Percentiles rank a stretch among this genome's conserved stretches.
Conservation (phyloP, 2,329 filamentous ascomycete species). For the Exophiala xenobiotica region DNA sequence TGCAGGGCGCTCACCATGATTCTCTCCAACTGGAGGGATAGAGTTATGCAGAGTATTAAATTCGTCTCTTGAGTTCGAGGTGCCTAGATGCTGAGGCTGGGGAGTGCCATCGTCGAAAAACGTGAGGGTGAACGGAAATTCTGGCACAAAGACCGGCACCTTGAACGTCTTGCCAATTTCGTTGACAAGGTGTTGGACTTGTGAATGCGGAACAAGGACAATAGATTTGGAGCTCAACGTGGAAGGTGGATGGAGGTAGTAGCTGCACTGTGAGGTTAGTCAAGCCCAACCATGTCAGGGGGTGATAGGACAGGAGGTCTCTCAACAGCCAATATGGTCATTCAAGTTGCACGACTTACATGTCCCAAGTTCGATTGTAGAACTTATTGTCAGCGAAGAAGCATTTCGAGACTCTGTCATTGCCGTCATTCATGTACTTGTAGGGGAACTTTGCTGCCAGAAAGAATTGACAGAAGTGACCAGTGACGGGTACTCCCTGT, state of each 20-base stretch:
- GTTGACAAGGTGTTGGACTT: conserved; percentile 64
- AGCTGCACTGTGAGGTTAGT: conserved; percentile 48
- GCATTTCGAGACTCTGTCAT: conserved; percentile 36
- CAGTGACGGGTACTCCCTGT: conserved; percentile 22
- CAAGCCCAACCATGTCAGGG: not conserved
- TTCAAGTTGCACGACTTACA: conserved; percentile 63
- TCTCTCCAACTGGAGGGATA: conserved; percentile 35
- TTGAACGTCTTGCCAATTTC: conserved; percentile 62
- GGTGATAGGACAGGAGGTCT: too few species aligned
- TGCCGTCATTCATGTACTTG: conserved; percentile 39
- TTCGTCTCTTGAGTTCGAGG: conserved; percentile 49
- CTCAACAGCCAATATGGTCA: too few species aligned
- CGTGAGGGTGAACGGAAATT: conserved; percentile 58
- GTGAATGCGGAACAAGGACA: conserved; percentile 65
- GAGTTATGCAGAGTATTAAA: conserved; percentile 38
- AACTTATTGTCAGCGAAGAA: conserved; percentile 47
- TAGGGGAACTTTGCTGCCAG: conserved; percentile 45
- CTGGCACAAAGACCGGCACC: conserved; percentile 59
- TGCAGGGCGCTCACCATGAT: conserved; percentile 29
- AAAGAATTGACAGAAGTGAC: conserved; percentile 41
- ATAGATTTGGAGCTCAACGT: conserved; percentile 53
- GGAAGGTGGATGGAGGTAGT: conserved; percentile 62
- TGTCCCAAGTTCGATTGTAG: conserved; percentile 66
- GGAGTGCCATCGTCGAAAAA: conserved; percentile 64
- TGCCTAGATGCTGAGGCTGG: conserved; percentile 67